phyloP scores from a whole-genome alignment of 176 grass and related monocot genomes.

The Oryza rufipogon region DNA sequence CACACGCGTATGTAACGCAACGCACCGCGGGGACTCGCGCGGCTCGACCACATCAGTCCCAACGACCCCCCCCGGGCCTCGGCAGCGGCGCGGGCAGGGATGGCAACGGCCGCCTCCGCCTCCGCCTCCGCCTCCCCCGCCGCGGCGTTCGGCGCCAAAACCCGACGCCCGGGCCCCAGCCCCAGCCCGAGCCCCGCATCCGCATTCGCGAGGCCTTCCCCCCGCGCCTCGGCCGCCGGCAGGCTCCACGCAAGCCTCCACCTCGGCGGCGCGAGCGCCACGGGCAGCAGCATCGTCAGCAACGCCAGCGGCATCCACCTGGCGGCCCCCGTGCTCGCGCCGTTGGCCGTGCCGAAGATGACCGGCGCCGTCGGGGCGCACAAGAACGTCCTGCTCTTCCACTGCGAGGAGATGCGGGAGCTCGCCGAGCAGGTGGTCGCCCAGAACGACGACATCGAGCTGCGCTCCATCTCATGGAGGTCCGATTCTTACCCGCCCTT shows the following conservation, averaged over 20 bases:
- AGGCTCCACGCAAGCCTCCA: slow-evolving; percentile 53
- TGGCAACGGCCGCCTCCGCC: slow-evolving; percentile 65
- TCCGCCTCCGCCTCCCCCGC: slow-evolving; percentile 44
- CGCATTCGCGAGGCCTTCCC: slow-evolving; percentile 44
- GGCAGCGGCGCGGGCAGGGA: slow-evolving; percentile 12
- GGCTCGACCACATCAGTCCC: neutral
- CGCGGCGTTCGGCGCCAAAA: slow-evolving; percentile 22
- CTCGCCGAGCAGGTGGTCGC: slow-evolving; percentile 71
- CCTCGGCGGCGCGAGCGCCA: slow-evolving; percentile 47
- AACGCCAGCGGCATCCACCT: slow-evolving; percentile 53
- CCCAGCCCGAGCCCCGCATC: slow-evolving; percentile 21
- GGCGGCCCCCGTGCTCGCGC: slow-evolving; percentile 42
- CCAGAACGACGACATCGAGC: slow-evolving; percentile 82
- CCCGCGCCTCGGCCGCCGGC: slow-evolving; percentile 23
- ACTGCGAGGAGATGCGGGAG: slow-evolving; percentile 94
- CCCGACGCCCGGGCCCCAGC: slow-evolving; percentile 11
- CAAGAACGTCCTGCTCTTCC: slow-evolving; percentile 85
- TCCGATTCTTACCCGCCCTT: neutral
- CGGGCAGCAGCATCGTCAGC: neutral
- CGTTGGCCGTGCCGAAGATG: slow-evolving; percentile 52
- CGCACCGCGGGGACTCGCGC: neutral
- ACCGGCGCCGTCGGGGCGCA: slow-evolving; percentile 19
- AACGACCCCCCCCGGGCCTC: neutral
- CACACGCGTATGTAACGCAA: neutral
- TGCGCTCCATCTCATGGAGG: slow-evolving; percentile 90